Evolutionary conservation across 257 asterid species (phyloP), one percentile per base, ranked within the genome.

Genomic region (Anisodus tanguticus): DNA sequence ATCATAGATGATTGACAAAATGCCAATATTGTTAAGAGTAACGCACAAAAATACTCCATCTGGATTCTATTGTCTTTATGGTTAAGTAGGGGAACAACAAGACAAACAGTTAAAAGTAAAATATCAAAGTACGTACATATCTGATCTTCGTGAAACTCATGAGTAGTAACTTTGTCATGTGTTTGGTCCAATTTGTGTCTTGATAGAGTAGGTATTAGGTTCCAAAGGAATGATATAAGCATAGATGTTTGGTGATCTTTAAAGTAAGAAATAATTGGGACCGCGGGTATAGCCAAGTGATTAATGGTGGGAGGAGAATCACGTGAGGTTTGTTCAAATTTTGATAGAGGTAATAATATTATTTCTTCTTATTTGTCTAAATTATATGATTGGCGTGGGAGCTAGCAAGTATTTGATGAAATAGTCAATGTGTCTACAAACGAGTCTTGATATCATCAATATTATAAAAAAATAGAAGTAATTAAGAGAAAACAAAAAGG

Each of bases 141-240:
- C 4, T n/a, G 70, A 80, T 83, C 81, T 81, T 83, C 63, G 15
- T 51, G 81, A 76, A 76, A 76, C 81, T 68, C 77, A 31, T 22
- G 26, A 51, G 41, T 22, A 41, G 45, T 5, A 41, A 41, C 45
- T 41, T 41, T 41, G 4, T 5, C 45, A 41, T 41, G 69, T 55
- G 74, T 60, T 47, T 57, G 79, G 47, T 51, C 74, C 39, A 6
- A 83, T 15, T 41, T 2, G 51, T 31, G 54, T 55, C 22, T 84
- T 67, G 77, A 79, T 91, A 93, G 97, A 91, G 97, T 92, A 86
- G 95, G 93, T 91, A 88, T 82, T 88, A 89, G 89, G 87, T 87
- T 72, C 77, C 86, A 78, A 82, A 69, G 51, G 88, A 41, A 74
- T 90, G 90, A 90, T 54, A 86, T 90, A 84, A 90, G 71, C 76